phyloP scores from a whole-genome alignment of 352 stramenopile species.

The Globisporangium cystogenes region DNA sequence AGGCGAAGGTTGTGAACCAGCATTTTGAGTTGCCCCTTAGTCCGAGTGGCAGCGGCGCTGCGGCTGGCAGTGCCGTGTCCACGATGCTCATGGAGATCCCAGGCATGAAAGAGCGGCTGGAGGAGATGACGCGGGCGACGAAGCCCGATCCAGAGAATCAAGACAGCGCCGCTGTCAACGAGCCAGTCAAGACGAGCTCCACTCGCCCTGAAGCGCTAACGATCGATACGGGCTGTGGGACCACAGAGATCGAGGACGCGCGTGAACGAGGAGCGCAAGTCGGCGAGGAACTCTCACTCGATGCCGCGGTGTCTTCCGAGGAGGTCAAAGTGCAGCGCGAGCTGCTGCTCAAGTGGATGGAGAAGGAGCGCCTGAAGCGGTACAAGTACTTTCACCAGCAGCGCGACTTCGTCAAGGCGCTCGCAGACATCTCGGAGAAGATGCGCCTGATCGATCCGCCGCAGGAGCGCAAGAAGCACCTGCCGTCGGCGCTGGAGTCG shows the following conservation, averaged over 20 bases:
- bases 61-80: slow-evolving; percentile 21
- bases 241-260: not conserved
- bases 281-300: not conserved
- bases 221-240: not conserved
- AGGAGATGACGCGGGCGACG: slow-evolving; percentile 18
- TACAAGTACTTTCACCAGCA: slow-evolving; percentile 82
- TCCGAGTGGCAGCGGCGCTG: slow-evolving; percentile 3
- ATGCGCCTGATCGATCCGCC: slow-evolving; percentile 64
- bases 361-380: slow-evolving; percentile 67
- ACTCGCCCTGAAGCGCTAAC: slow-evolving; percentile 6
- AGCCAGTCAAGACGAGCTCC: slow-evolving; percentile 6
- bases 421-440: slow-evolving; percentile 67
- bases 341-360: slow-evolving; percentile 69
- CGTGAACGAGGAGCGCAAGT: not conserved
- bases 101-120: slow-evolving; percentile 42
- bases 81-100: slow-evolving; percentile 50
- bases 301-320: not conserved
- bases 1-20: slow-evolving; percentile 79
- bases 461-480: slow-evolving; percentile 53
- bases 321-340: slow-evolving; percentile 30
- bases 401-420: slow-evolving; percentile 63
- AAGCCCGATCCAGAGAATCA: slow-evolving; percentile 9
- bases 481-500: slow-evolving; percentile 35
- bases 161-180: not conserved
- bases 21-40: slow-evolving; percentile 51